Base-by-base conservation (phyloP, 2,329 filamentous ascomycete species). In the Pyrenophora seminiperda region DNA sequence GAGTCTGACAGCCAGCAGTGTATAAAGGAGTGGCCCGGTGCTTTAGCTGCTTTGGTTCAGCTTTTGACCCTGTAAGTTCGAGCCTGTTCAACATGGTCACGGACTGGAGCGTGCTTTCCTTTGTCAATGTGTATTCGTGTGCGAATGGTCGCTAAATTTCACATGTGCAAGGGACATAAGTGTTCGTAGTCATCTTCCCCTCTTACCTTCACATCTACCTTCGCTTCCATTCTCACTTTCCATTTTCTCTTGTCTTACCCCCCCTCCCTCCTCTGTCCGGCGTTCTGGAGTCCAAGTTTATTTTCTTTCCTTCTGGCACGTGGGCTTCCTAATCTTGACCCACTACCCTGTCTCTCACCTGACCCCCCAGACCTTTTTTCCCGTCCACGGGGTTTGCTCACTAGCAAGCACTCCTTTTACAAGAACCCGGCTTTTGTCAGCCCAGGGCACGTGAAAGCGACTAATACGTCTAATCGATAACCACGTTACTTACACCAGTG, bases 71-170 rank as follows among this genome's bases (percentile, higher is more conserved):
- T 41, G 37, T 46, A 24, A 53, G 52, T 42, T 54, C 30, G 29
- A 29, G 31, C 30, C 42, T 41, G 41, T 19, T 40, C 22, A 37
- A 43, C 27, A 48, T 58, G 56, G 47, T 30, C 54, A 40, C 54
- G 51, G 27, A 44, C 45, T 51, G 51, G 56, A 55, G 42, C 53
- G 56, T 59, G 56, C 56, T 39, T 36, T 50, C 19, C 37, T 36
- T 45, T 49, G 47, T 31, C 43, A 29, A 40, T 53, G 41, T 53
- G 51, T 19, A 27, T 46, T 48, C 29, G 42, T 54, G 38, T 47
- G 51, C 49, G 45, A 41, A 18, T 5, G 27, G 27, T 52, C 20
- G 17, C 24, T 44, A 11, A 11, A 11, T 13, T 30, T 42, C 18
- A 38, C 9, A 7, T n/a, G n/a, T n/a, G 7, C 0, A 7, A n/a